Evolutionary conservation across 176 grass and related monocot genomes (phyloP), one percentile per base, ranked within the genome.

Genomic region (Zea luxurians): DNA sequence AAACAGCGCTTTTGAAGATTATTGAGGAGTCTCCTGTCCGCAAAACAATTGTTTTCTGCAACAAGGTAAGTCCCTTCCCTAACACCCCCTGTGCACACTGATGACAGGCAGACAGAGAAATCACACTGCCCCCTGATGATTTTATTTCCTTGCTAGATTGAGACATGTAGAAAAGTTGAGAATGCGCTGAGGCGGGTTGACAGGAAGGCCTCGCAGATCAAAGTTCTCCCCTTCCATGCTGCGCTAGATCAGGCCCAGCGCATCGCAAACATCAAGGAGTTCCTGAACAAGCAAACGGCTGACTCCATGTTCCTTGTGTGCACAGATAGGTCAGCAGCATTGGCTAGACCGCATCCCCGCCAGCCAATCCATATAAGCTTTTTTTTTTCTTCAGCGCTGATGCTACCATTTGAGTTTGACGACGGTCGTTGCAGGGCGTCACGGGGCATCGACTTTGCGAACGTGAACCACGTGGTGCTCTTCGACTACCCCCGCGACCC

Each of bases 401-500:
- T 47, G 6, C 21, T 38, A 54, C 16, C 16, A 47, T 78, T 15
- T 49, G 40, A 27, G 27, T 27, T 27, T 27, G 27, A 27, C 27
- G 27, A 64, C 17, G 75, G 12, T 18, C 76, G 40, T n/a, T 3
- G 45, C 87, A 94, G 94, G 66, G 94, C 91, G 3, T 97, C 91
- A 0, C 82, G 94, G 36, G 94, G 94, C 36, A 97, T 97, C 50
- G 94, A 40, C 53, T 97, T 97, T 41, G 70, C 87, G 5, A 88
- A 90, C 16, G 94, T 97, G 80, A 93, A 94, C 81, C 94, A 90
- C 1, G 94, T 97, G 64, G 85, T 97, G 70, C 77, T 97, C 0
- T 97, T 97, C 7, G 95, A 97, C 80, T 97, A 92, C 70, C 95
- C 95, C 27, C 91, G 95, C 4, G 95, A 97, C 71, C 95, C 95